Conservation (phyloP, 352 stramenopile genomes). For the Phytophthora tentaculata region DNA sequence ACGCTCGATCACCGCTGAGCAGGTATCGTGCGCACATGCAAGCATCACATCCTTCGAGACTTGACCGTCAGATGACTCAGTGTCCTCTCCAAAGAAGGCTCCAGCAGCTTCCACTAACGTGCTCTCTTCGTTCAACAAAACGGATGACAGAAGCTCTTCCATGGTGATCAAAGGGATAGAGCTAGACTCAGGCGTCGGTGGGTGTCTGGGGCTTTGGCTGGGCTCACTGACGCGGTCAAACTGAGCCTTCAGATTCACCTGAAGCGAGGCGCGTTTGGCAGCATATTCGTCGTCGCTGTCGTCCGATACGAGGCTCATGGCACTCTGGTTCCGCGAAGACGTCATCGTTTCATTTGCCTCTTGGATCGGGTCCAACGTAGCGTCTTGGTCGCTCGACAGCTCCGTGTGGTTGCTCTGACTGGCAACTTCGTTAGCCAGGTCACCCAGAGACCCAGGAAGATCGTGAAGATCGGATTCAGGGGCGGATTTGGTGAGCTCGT, state of each 20-base stretch:
- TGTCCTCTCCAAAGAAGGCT: conserved; percentile 34
- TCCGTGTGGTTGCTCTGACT: conserved; percentile 21
- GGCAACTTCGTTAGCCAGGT: conserved; percentile 39
- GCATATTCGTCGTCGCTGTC: conserved; percentile 68
- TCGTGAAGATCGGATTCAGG: conserved; percentile 31
- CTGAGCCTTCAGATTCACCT: conserved; percentile 75
- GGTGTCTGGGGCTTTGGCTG: conserved; percentile 15
- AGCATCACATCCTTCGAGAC: conserved; percentile 39
- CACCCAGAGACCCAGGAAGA: conserved; percentile 29
- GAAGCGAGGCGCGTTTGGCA: conserved; percentile 55
- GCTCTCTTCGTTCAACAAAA: conserved; percentile 34
- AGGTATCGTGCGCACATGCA: conserved; percentile 46
- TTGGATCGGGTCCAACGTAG: conserved; percentile 63
- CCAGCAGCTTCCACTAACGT: conserved; percentile 14
- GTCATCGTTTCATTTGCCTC: conserved; percentile 68
- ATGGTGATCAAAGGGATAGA: conserved; percentile 45
- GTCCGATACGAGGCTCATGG: conserved; percentile 78
- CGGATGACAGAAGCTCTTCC: conserved; percentile 46
- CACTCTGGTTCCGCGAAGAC: conserved; percentile 60
- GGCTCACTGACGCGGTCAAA: conserved; percentile 71
- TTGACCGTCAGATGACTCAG: conserved; percentile 3
- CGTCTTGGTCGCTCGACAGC: conserved; percentile 38
- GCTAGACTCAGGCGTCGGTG: conserved; percentile 11
- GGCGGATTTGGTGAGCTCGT: conserved; percentile 41
- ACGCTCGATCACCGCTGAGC: conserved; percentile 51